A percentile compares a stretch with the other conserved stretches of the same genome.
phyloP scores from a whole-genome alignment of 768 basidiomycete genomes.

The Boletus rufocinnamomeus region DNA sequence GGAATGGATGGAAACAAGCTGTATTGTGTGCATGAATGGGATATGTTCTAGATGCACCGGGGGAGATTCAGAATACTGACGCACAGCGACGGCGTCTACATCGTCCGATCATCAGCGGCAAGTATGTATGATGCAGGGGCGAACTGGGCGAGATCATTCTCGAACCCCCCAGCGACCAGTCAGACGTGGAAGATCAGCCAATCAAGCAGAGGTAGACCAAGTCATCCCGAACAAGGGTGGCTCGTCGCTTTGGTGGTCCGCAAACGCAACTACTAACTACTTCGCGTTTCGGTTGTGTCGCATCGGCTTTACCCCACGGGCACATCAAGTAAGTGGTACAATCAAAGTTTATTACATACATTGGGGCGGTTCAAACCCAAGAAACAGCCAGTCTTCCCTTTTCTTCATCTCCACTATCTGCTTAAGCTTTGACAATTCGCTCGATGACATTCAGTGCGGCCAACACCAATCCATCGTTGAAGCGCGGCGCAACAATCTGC shows the following conservation, averaged over 20 bases:
- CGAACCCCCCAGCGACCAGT: neutral
- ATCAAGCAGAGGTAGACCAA: neutral
- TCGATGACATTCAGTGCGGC: constrained; percentile 29
- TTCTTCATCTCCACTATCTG: neutral
- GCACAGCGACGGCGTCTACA: neutral
- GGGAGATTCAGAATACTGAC: neutral
- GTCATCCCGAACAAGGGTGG: too few relatives aligned
- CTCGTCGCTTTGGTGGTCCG: too few relatives aligned
- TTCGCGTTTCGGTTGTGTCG: neutral
- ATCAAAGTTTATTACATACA: neutral
- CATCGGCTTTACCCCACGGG: neutral
- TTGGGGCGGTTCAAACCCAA: neutral
- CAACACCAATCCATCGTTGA: constrained; percentile 31
- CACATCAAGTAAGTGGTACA: neutral
- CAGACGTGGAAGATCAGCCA: neutral
- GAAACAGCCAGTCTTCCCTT: too few relatives aligned
- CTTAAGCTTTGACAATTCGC: constrained; percentile 24
- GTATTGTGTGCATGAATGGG: neutral
- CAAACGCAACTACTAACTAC: too few relatives aligned
- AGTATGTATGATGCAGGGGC: neutral
- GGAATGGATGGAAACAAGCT: neutral
- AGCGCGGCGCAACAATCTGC: constrained; percentile 28
- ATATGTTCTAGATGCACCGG: neutral
- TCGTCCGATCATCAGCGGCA: neutral
- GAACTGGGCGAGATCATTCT: neutral